A percentile compares a stretch with the other conserved stretches of the same genome.
Conservation (phyloP, 2,329 filamentous ascomycete species). For the Fusarium equiseti region DNA sequence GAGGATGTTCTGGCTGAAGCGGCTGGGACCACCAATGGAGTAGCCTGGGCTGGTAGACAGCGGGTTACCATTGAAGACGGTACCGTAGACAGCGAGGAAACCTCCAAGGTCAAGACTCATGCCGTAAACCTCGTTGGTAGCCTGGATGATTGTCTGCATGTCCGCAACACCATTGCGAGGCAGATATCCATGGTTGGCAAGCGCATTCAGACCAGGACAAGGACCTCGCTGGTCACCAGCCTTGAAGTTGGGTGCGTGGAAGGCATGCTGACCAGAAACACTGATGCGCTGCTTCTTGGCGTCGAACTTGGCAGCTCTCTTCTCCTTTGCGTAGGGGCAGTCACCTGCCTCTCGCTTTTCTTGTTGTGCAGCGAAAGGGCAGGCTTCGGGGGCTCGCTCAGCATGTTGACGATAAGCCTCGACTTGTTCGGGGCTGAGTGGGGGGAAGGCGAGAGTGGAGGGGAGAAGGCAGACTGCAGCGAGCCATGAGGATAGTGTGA, state of each 20-base stretch:
- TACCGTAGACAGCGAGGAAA: slow-evolving; percentile 60
- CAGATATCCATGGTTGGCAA: slow-evolving; percentile 16
- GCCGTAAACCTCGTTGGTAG: slow-evolving; percentile 53
- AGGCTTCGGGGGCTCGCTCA: not conserved
- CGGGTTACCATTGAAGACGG: slow-evolving; percentile 62
- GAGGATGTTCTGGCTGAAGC: slow-evolving; percentile 56
- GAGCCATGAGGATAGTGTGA: not conserved
- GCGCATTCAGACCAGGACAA: slow-evolving; percentile 12
- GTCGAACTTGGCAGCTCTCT: slow-evolving; percentile 1
- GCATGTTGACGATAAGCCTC: not conserved
- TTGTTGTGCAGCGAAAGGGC: not conserved
- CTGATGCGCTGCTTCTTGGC: slow-evolving; percentile 12
- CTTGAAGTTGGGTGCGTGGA: slow-evolving; percentile 4
- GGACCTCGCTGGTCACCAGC: slow-evolving; percentile 12
- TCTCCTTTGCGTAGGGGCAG: slow-evolving; percentile 2
- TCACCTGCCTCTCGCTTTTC: not conserved
- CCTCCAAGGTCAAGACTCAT: slow-evolving; percentile 60
- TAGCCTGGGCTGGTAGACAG: slow-evolving; percentile 62
- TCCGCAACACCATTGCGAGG: slow-evolving; percentile 10
- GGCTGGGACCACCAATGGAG: slow-evolving; percentile 62
- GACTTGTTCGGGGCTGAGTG: slow-evolving; percentile 2
- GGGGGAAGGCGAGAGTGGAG: not conserved
- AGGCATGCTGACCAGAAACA: slow-evolving; percentile 1
- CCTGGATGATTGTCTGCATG: slow-evolving; percentile 7
- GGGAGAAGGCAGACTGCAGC: not conserved